Conservation (phyloP, 371 early-diverging fungal genomes). For the Apophysomyces sp. region DNA sequence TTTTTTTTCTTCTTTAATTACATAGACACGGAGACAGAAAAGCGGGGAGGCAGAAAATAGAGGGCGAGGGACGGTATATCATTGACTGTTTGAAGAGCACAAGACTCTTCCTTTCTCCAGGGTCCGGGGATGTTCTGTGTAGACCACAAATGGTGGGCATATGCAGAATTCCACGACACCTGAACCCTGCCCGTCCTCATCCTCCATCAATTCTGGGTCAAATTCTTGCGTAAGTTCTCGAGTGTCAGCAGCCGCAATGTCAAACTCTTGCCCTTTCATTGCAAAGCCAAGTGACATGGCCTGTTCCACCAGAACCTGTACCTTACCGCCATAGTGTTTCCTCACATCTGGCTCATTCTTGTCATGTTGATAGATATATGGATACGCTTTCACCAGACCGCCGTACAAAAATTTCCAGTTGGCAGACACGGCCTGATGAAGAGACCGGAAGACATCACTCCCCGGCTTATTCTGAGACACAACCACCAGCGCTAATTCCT, state of each 20-base stretch:
- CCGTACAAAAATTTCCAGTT: constrained; percentile 40
- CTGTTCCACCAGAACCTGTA: constrained; percentile 35
- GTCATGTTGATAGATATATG: constrained; percentile 34
- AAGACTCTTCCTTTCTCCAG: constrained; percentile 40
- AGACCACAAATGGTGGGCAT: constrained; percentile 36
- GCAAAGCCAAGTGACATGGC: constrained; percentile 41
- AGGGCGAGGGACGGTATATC: not conserved
- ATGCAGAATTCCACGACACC: constrained; percentile 39
- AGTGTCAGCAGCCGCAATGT: constrained; percentile 45
- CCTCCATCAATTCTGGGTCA: constrained; percentile 37
- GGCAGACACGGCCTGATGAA: constrained; percentile 23
- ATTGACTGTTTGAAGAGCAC: constrained; percentile 9
- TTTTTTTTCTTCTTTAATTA: no score
- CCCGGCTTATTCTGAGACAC: constrained; percentile 14
- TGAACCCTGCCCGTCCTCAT: constrained; percentile 31
- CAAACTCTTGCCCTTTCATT: constrained; percentile 46
- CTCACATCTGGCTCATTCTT: constrained; percentile 20
- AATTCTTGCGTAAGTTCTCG: constrained; percentile 37
- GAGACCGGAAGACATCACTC: constrained; percentile 25
- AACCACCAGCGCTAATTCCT: constrained; percentile 31
- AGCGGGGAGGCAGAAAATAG: not conserved
- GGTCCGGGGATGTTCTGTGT: constrained; percentile 18
- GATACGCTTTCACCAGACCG: constrained; percentile 40
- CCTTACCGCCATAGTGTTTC: constrained; percentile 31
- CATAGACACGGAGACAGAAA: not conserved